Conservation (phyloP, 768 basidiomycete species). For the Pisolithus albus region DNA sequence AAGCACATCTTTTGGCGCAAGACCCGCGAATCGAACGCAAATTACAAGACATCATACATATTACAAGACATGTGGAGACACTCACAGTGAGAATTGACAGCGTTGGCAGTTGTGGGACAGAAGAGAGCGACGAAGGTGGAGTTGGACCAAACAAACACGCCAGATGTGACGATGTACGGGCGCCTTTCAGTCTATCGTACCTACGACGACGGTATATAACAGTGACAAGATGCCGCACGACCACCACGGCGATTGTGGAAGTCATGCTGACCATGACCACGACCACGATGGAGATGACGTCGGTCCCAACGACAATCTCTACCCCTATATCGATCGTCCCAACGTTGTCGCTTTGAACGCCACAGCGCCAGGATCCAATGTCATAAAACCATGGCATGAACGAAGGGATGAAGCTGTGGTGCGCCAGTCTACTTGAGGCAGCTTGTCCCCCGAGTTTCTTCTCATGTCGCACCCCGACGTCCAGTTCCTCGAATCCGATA, state of each 20-base stretch:
- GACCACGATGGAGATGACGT: conserved; percentile 40
- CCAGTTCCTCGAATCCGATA: conserved; percentile 82
- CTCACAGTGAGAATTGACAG: conserved; percentile 8
- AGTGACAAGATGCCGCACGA: conserved; percentile 41
- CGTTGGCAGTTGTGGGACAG: neutral
- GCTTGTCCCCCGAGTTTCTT: neutral
- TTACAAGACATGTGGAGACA: conserved; percentile 1
- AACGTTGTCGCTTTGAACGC: conserved; percentile 82
- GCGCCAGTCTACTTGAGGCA: conserved; percentile 11
- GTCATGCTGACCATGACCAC: conserved; percentile 55
- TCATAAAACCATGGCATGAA: conserved; percentile 86
- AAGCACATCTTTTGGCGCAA: conserved; percentile 66
- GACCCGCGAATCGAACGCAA: conserved; percentile 75
- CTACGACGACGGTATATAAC: neutral
- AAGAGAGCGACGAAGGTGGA: neutral
- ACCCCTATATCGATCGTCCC: conserved; percentile 62
- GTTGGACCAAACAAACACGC: no score
- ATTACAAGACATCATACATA: conserved; percentile 68
- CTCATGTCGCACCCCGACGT: conserved; percentile 2
- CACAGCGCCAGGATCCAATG: conserved; percentile 38
- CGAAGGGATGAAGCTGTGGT: conserved; percentile 68
- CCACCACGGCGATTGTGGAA: conserved; percentile 45
- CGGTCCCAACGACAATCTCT: conserved; percentile 67
- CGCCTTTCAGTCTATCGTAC: neutral
- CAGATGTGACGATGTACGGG: no score